phyloP scores from a whole-genome alignment of 148 eudicot genomes.

The Oxyria digyna region DNA sequence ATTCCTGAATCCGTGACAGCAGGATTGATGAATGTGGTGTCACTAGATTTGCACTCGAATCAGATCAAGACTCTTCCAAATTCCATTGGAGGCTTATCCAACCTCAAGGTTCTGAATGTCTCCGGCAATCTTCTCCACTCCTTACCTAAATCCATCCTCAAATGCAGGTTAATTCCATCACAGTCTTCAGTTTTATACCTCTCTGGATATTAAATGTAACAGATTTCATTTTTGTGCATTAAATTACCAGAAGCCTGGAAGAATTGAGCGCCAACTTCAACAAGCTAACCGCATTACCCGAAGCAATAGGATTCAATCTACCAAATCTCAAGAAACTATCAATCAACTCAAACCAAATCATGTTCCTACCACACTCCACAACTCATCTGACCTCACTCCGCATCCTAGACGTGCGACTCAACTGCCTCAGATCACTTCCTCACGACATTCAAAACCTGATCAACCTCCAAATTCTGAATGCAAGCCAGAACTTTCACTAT shows the following conservation, averaged over 20 bases:
- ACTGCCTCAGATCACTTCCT: conserved; percentile 60
- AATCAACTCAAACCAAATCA: conserved; percentile 62
- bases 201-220: too few relatives aligned
- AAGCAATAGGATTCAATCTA: conserved; percentile 62
- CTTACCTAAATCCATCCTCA: conserved; percentile 52
- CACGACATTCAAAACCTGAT: conserved; percentile 54
- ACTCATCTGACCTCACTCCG: conserved; percentile 42
- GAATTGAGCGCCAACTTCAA: conserved; percentile 70
- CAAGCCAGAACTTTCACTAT: conserved; percentile 65
- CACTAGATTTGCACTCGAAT: conserved; percentile 64
- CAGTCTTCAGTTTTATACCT: too few relatives aligned
- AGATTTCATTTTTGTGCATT: too few relatives aligned
- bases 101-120: conserved; percentile 51
- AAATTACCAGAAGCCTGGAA: conserved; percentile 16
- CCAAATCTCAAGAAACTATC: conserved; percentile 43
- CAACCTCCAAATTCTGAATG: conserved; percentile 48
- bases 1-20: conserved; percentile 65
- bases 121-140: conserved; percentile 51
- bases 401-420: conserved; percentile 49
- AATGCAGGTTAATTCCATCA: too few relatives aligned
- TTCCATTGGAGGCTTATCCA: conserved; percentile 67
- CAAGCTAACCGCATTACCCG: conserved; percentile 47
- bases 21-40: conserved; percentile 48
- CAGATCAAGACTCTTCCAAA: conserved; percentile 52
- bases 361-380: conserved; percentile 44